Conservation (phyloP, 805 yeast species). For the Wickerhamiella domercqiae region DNA sequence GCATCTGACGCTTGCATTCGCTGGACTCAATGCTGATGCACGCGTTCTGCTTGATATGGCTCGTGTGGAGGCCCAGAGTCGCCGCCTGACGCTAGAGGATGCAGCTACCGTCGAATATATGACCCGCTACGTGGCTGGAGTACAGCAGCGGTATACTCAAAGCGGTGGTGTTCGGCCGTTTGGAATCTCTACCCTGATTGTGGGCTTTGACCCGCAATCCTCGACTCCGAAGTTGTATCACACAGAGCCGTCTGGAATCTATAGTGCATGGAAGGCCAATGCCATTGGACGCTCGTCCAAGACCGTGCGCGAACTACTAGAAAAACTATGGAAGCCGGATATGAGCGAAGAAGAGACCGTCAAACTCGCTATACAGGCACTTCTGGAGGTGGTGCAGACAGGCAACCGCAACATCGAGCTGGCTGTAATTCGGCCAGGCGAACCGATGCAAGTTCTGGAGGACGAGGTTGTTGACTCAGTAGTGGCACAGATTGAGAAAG, state of each 20-base stretch:
- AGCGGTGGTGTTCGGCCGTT: conserved; percentile 98
- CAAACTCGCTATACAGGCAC: conserved; percentile 66
- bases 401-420: conserved; percentile 95
- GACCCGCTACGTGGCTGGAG: conserved; percentile 93
- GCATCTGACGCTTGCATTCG: conserved; percentile 84
- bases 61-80: conserved; percentile 91
- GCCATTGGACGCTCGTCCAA: conserved; percentile 91
- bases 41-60: conserved; percentile 89
- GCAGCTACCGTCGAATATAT: conserved; percentile 83
- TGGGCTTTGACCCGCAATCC: conserved; percentile 87
- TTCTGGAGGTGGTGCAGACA: conserved; percentile 92
- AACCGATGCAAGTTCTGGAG: conserved; percentile 39
- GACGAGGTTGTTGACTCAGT: conserved; percentile 58
- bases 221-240: conserved; percentile 68
- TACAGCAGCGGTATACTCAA: conserved; percentile 92
- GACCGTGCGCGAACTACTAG: conserved; percentile 89
- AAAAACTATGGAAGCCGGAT: conserved; percentile 57
- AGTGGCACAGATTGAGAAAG: conserved; percentile 74
- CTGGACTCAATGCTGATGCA: conserved; percentile 98
- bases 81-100: conserved; percentile 84
- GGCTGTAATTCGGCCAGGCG: conserved; percentile 64
- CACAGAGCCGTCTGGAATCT: conserved; percentile 96
- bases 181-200: conserved; percentile 88
- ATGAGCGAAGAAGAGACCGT: conserved; percentile 58
- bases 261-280: conserved; percentile 95